These are phyloP conservation scores for Bryum argenteum DNA, from an alignment of 225 moss, liverwort and hornwort species.

Conservation along the genomic window DNA sequence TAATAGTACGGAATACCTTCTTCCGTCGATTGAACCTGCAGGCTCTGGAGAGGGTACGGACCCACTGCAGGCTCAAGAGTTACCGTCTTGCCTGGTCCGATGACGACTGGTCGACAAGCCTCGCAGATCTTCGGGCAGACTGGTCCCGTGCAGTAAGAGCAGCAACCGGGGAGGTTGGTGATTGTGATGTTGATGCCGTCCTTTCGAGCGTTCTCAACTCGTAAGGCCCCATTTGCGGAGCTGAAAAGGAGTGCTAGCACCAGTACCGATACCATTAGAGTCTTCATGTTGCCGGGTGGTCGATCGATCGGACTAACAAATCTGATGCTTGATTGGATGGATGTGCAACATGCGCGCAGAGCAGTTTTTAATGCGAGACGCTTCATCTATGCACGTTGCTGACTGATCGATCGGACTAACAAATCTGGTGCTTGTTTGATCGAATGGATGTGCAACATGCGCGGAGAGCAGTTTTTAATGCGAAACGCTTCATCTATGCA, in stretches of 20 bases:
- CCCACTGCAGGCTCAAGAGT: neutral
- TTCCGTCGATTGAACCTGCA: neutral
- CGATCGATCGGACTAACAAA: too few relatives aligned
- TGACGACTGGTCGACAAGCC: neutral
- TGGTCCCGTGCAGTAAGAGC: neutral
- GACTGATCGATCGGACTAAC: too few relatives aligned
- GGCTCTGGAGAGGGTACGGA: neutral
- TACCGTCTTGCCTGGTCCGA: neutral
- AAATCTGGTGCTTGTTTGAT: too few relatives aligned
- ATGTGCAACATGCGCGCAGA: too few relatives aligned
- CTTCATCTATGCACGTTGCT: too few relatives aligned
- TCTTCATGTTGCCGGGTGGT: neutral
- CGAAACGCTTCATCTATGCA: too few relatives aligned
- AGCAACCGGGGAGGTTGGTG: neutral
- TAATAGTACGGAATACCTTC: neutral
- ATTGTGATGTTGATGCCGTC: neutral
- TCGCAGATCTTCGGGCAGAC: neutral
- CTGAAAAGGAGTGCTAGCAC: neutral
- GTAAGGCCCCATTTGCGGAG: neutral
- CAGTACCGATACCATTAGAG: neutral
- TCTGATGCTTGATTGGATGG: too few relatives aligned
- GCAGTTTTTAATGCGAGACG: too few relatives aligned
- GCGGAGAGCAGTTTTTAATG: too few relatives aligned
- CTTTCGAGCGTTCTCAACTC: neutral
- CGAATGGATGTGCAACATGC: too few relatives aligned